Conservation (phyloP, 345 rosid species). For the Hibiscus mutabilis region DNA sequence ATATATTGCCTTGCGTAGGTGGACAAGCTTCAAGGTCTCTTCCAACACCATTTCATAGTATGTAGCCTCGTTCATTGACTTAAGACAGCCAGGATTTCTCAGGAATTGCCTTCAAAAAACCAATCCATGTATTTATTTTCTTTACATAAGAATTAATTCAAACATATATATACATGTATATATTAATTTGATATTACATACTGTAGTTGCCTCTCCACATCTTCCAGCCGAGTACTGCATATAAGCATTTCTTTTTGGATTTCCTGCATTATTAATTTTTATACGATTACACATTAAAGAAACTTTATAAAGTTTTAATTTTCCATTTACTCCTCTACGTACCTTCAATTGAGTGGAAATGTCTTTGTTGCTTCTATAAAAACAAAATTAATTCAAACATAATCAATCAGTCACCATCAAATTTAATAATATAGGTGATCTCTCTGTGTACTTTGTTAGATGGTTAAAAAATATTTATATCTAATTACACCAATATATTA, state of each 20-base stretch:
- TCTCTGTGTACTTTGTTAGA: too few species aligned
- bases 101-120: neutral
- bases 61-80: neutral
- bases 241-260: neutral
- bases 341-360: neutral
- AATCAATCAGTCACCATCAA: neutral
- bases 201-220: slow-evolving; percentile 7
- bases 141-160: too few species aligned
- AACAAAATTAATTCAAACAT: neutral
- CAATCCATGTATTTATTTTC: neutral
- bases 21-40: slow-evolving; percentile 9
- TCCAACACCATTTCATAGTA: slow-evolving; percentile 3
- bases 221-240: neutral
- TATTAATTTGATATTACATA: neutral
- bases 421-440: too few species aligned
- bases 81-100: neutral
- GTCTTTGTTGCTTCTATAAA: neutral
- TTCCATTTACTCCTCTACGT: neutral
- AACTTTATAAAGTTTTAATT: too few species aligned
- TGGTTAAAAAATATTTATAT: too few species aligned
- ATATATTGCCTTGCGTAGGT: neutral
- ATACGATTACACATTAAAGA: neutral
- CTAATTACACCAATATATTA: too few species aligned
- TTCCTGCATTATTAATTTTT: neutral
- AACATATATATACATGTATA: too few species aligned